Evolutionary conservation across 1,139 yeast species (phyloP).

Genomic region (Yamadazyma blattariae): DNA sequence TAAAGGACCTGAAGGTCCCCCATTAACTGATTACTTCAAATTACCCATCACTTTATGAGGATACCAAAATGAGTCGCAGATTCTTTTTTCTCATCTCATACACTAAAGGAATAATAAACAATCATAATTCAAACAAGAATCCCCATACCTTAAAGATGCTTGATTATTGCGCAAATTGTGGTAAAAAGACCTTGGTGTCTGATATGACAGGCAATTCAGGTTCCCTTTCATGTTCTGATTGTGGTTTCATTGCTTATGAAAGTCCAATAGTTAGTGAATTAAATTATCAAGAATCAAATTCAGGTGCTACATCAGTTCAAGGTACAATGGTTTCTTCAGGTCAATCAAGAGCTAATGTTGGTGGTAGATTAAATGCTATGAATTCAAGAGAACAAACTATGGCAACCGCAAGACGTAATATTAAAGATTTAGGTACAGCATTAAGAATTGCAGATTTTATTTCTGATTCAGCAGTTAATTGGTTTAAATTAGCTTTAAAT

Average conservation of each 20-base stretch:
- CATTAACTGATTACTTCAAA: too few species aligned
- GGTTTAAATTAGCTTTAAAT: conserved; percentile 84
- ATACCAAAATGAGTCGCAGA: too few species aligned
- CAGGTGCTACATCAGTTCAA: conserved; percentile 94
- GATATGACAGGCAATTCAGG: conserved; percentile 50
- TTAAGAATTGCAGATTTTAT: conserved; percentile 79
- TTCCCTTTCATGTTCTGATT: conserved; percentile 71
- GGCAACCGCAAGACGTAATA: conserved; percentile 74
- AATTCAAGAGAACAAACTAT: conserved; percentile 89
- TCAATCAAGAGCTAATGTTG: conserved; percentile 71
- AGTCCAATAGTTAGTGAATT: conserved; percentile 95
- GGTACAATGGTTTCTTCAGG: conserved; percentile 92
- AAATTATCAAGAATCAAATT: conserved; percentile 85
- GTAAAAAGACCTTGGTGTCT: conserved; percentile 27
- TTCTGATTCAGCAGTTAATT: conserved; percentile 80
- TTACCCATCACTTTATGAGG: too few species aligned
- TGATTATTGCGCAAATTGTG: conserved; percentile 28
- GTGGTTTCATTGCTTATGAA: conserved; percentile 89
- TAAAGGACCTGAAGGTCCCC: too few species aligned
- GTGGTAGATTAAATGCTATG: conserved; percentile 65
- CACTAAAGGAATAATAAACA: too few species aligned
- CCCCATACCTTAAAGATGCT: conserved; percentile 1
- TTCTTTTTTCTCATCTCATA: too few species aligned
- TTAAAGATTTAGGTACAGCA: conserved; percentile 76
- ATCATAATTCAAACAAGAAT: too few species aligned